phyloP scores from a whole-genome alignment of 2,329 filamentous ascomycete species.

The Verticillium albo-atrum region DNA sequence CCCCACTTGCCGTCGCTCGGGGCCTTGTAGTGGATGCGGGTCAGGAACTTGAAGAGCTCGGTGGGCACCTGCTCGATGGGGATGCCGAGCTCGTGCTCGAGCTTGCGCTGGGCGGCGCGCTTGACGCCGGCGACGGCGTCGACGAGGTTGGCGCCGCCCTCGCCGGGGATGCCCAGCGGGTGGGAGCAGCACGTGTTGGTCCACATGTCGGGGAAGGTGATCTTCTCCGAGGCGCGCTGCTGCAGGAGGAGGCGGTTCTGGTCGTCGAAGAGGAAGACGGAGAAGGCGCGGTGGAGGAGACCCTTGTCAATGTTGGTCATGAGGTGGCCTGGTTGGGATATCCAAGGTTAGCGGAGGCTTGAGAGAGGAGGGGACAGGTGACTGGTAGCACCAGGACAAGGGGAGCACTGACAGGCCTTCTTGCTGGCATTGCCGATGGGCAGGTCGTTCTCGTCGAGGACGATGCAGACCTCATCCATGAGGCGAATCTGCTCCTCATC shows the following conservation, averaged over 20 bases:
- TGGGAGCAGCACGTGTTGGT: conserved; percentile 99
- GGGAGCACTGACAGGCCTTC: conserved; percentile 76
- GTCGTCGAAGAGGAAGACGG: conserved; percentile 94
- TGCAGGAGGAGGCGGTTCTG: conserved; percentile 90
- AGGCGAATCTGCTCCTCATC: conserved; percentile 96
- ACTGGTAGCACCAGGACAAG: not conserved
- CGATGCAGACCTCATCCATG: conserved; percentile 99
- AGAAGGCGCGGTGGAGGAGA: conserved; percentile 94
- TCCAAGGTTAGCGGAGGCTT: too few species aligned
- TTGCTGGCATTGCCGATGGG: conserved; percentile 97
- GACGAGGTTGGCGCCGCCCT: conserved; percentile 79
- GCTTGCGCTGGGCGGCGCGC: conserved; percentile 85
- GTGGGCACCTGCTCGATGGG: conserved; percentile 82
- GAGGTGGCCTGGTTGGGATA: conserved; percentile 92
- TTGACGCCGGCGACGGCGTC: conserved; percentile 83
- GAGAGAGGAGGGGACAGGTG: not conserved
- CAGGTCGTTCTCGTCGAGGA: conserved; percentile 84
- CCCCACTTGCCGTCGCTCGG: conserved; percentile 98
- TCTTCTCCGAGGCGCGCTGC: conserved; percentile 94
- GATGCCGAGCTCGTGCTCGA: conserved; percentile 93
- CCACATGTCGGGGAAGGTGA: conserved; percentile 99
- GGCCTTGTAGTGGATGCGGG: conserved; percentile 96
- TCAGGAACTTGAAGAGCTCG: conserved; percentile 89
- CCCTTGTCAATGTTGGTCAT: conserved; percentile 99
- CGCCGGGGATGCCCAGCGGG: conserved; percentile 83